Evolutionary conservation across 441 rosid genomes (phyloP).

Genomic region (Kokia cookei): DNA sequence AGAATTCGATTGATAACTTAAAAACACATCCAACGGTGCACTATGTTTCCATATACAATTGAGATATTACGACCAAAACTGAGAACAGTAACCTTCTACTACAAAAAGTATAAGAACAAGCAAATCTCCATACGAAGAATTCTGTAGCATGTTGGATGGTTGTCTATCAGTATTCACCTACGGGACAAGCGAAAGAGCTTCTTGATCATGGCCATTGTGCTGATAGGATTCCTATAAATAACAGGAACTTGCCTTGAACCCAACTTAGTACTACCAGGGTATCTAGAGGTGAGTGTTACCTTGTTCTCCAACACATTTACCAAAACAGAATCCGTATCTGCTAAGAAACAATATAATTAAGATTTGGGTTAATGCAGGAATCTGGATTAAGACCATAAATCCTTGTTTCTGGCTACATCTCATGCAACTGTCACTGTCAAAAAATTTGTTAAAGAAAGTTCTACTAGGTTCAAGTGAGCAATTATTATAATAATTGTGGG

Average conservation of each 20-base stretch:
- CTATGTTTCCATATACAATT: background rate
- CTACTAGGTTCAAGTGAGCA: no score
- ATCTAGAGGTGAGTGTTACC: conserved; percentile 67
- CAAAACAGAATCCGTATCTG: conserved; percentile 71
- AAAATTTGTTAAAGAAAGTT: no score
- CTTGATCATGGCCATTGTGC: conserved; percentile 54
- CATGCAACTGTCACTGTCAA: background rate
- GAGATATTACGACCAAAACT: background rate
- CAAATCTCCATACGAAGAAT: background rate
- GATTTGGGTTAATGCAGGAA: background rate
- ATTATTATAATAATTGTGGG: no score
- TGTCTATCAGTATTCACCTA: conserved; percentile 8
- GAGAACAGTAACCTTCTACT: background rate
- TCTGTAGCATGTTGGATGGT: background rate
- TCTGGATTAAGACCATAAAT: background rate
- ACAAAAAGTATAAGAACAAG: background rate
- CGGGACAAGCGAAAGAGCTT: conserved; percentile 35
- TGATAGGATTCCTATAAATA: conserved; percentile 29
- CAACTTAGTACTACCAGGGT: conserved; percentile 22
- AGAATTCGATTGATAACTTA: background rate
- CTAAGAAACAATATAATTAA: background rate
- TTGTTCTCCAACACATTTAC: conserved; percentile 66
- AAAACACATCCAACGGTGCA: background rate
- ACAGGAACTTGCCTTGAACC: conserved; percentile 23
- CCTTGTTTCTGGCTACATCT: background rate